These are phyloP conservation scores for Geotrichum macrosporum DNA, from an alignment of 1,139 yeast genomes.

Conservation along the genomic window DNA sequence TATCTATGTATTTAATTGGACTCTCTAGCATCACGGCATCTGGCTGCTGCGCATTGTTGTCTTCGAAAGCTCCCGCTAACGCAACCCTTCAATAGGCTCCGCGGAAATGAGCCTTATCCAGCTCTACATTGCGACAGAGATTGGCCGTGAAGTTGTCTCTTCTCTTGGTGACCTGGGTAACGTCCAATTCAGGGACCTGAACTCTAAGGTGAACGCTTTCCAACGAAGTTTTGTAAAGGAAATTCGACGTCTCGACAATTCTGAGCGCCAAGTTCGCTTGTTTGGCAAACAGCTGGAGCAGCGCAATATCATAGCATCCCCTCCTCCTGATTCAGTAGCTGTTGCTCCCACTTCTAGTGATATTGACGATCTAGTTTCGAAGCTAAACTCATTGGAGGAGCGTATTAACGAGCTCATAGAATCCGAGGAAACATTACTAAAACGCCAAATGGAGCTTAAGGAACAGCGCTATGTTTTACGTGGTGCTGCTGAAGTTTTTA, in stretches of 20 bases:
- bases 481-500: slow-evolving; percentile 68
- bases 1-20: too few relatives aligned
- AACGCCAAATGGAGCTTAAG: slow-evolving; percentile 51
- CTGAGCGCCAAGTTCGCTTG: slow-evolving; percentile 55
- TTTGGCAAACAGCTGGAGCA: slow-evolving; percentile 34
- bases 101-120: slow-evolving; percentile 96
- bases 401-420: slow-evolving; percentile 55
- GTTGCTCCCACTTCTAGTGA: slow-evolving; percentile 54
- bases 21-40: too few relatives aligned
- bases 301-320: slow-evolving; percentile 30
- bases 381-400: slow-evolving; percentile 59
- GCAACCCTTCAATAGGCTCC: too few relatives aligned
- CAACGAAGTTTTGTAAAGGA: slow-evolving; percentile 87
- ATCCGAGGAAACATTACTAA: slow-evolving; percentile 51
- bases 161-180: slow-evolving; percentile 77
- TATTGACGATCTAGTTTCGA: slow-evolving; percentile 70
- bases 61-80: too few relatives aligned
- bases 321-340: slow-evolving; percentile 32
- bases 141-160: slow-evolving; percentile 84
- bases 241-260: slow-evolving; percentile 60
- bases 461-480: slow-evolving; percentile 67
- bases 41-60: too few relatives aligned
- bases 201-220: slow-evolving; percentile 71
- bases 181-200: slow-evolving; percentile 70
- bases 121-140: slow-evolving; percentile 84